Evolutionary conservation across 345 rosid genomes (phyloP).

Genomic region (Anastatica hierochuntica): DNA sequence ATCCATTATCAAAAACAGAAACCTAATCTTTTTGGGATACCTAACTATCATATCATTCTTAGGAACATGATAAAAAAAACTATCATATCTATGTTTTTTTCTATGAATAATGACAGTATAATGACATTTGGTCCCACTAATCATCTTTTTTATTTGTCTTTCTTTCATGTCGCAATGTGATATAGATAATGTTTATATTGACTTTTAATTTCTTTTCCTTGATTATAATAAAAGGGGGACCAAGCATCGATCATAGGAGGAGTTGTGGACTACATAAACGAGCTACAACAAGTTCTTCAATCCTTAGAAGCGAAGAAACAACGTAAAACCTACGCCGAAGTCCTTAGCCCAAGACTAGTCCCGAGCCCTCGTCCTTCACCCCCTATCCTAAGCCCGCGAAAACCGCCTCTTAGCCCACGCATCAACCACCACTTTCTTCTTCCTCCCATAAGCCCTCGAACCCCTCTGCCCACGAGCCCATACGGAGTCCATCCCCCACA

Average conservation of each 20-base stretch:
- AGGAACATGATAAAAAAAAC: slow-evolving; percentile 13
- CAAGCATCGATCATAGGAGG: slow-evolving; percentile 99
- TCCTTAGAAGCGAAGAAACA: slow-evolving; percentile 89
- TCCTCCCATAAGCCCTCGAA: slow-evolving; percentile 74
- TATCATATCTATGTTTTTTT: slow-evolving; percentile 7
- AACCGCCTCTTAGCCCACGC: slow-evolving; percentile 62
- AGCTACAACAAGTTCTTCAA: slow-evolving; percentile 83
- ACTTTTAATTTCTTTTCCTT: slow-evolving; percentile 8
- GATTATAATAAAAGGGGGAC: slow-evolving; percentile 51
- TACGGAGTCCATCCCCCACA: slow-evolving; percentile 43
- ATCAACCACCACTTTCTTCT: slow-evolving; percentile 34
- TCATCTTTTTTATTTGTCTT: slow-evolving; percentile 10
- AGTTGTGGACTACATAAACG: slow-evolving; percentile 89
- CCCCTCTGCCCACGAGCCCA: slow-evolving; percentile 67
- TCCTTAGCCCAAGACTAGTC: slow-evolving; percentile 59
- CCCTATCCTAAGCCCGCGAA: slow-evolving; percentile 28
- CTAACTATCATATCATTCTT: slow-evolving; percentile 8
- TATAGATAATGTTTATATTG: slow-evolving; percentile 3
- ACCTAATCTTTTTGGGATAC: slow-evolving; percentile 6
- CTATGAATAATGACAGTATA: slow-evolving; percentile 12
- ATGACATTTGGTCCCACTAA: slow-evolving; percentile 25
- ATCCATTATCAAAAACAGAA: no score
- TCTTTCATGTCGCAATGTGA: slow-evolving; percentile 6
- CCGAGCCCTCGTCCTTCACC: slow-evolving; percentile 59
- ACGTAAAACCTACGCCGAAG: slow-evolving; percentile 81